These are phyloP conservation scores for Kurtzmaniella quercitrusa DNA, from an alignment of 1,139 yeast genomes.

Conservation along the genomic window DNA sequence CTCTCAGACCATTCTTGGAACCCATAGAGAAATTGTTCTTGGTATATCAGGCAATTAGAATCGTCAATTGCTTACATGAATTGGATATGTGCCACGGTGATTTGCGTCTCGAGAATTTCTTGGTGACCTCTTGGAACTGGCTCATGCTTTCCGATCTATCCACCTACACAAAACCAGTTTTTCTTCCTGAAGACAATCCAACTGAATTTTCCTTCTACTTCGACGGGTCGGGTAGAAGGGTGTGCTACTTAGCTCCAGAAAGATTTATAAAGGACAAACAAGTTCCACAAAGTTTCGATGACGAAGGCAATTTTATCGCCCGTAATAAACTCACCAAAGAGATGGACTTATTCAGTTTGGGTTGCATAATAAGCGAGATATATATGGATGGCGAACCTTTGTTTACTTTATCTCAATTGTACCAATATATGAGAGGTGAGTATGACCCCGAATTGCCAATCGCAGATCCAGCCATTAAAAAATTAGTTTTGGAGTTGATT, in stretches of 20 bases:
- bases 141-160: slow-evolving; percentile 79
- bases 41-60: slow-evolving; percentile 68
- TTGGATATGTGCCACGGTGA: slow-evolving; percentile 78
- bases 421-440: slow-evolving; percentile 72
- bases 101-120: slow-evolving; percentile 80
- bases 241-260: slow-evolving; percentile 94
- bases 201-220: slow-evolving; percentile 90
- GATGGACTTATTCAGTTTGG: slow-evolving; percentile 88
- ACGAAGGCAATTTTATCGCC: slow-evolving; percentile 25
- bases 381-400: slow-evolving; percentile 83
- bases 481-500: slow-evolving; percentile 61
- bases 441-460: slow-evolving; percentile 57
- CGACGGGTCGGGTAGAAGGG: slow-evolving; percentile 82
- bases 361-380: slow-evolving; percentile 90
- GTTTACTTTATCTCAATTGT: slow-evolving; percentile 81
- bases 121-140: slow-evolving; percentile 92
- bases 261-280: slow-evolving; percentile 50
- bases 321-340: slow-evolving; percentile 45
- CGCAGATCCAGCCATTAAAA: slow-evolving; percentile 45
- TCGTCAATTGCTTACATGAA: slow-evolving; percentile 61
- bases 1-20: slow-evolving; percentile 84
- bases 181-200: slow-evolving; percentile 89
- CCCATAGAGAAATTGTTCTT: slow-evolving; percentile 81
- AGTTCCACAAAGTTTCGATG: slow-evolving; percentile 19
- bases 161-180: slow-evolving; percentile 69